Conservation (phyloP, 2,329 filamentous ascomycete genomes). For the Diaporthe velutina region DNA sequence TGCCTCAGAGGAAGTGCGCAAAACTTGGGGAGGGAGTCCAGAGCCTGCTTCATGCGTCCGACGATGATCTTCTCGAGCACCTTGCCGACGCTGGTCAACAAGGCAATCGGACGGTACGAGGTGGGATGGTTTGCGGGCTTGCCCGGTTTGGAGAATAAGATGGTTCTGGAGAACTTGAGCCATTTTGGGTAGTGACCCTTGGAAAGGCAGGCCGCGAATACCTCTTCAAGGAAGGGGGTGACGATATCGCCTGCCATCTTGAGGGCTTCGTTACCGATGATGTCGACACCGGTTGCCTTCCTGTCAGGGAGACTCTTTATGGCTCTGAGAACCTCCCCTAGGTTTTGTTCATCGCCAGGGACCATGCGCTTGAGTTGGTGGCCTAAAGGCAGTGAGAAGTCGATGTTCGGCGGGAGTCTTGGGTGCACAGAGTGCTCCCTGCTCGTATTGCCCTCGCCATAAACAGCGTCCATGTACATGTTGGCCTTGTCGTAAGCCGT, state of each 20-base stretch:
- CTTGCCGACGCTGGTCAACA: conserved; percentile 2
- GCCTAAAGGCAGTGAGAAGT: neutral
- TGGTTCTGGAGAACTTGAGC: neutral
- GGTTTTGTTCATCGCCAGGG: neutral
- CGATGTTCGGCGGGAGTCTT: neutral
- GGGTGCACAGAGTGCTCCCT: neutral
- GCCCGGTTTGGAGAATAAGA: neutral
- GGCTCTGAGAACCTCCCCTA: neutral
- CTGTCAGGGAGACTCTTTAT: neutral
- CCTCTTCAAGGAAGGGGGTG: neutral
- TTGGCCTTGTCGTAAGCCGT: neutral
- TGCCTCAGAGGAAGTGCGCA: neutral
- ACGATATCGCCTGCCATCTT: neutral
- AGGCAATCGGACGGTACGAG: neutral
- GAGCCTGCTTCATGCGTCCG: neutral
- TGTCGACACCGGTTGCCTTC: neutral
- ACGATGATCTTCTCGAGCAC: neutral
- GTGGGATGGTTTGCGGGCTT: neutral
- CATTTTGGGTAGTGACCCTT: neutral
- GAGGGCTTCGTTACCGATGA: neutral
- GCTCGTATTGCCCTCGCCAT: neutral
- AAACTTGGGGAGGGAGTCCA: neutral
- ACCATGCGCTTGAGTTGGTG: neutral
- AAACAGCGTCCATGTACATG: neutral
- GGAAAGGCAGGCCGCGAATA: neutral